Conservation (phyloP, 2,329 filamentous ascomycete species). For the Botrytis elliptica region DNA sequence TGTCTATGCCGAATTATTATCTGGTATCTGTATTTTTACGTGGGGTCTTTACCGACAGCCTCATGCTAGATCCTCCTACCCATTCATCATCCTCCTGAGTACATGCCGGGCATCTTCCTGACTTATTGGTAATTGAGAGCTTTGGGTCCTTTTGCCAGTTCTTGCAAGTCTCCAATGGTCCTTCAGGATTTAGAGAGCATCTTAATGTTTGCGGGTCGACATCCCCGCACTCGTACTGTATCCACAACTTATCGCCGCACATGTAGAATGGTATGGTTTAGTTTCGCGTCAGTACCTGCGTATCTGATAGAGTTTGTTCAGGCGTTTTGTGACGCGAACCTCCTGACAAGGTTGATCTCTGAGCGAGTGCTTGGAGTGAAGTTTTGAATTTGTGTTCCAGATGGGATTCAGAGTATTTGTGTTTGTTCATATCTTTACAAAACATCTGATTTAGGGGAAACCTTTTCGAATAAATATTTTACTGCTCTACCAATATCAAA, state of each 20-base stretch:
- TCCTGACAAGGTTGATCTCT: background rate
- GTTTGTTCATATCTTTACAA: background rate
- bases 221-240: constrained; percentile 9
- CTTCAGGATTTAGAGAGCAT: constrained; percentile 3
- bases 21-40: background rate
- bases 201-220: constrained; percentile 9
- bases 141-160: constrained; percentile 6
- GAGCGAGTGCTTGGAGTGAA: background rate
- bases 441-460: background rate
- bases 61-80: constrained; percentile 6
- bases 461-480: background rate
- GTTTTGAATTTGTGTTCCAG: background rate
- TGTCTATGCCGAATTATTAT: constrained; percentile 5
- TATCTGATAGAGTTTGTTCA: background rate
- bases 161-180: background rate
- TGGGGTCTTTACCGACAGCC: constrained; percentile 1
- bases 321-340: background rate
- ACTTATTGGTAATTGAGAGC: constrained; percentile 4
- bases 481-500: background rate
- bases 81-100: constrained; percentile 3
- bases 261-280: background rate
- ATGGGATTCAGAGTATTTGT: background rate
- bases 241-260: constrained; percentile 11
- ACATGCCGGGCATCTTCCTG: background rate
- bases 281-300: background rate